Evolutionary conservation across 805 yeast species (phyloP), one percentile per base, ranked within the genome.

Genomic region (Henningerozyma blattae): DNA sequence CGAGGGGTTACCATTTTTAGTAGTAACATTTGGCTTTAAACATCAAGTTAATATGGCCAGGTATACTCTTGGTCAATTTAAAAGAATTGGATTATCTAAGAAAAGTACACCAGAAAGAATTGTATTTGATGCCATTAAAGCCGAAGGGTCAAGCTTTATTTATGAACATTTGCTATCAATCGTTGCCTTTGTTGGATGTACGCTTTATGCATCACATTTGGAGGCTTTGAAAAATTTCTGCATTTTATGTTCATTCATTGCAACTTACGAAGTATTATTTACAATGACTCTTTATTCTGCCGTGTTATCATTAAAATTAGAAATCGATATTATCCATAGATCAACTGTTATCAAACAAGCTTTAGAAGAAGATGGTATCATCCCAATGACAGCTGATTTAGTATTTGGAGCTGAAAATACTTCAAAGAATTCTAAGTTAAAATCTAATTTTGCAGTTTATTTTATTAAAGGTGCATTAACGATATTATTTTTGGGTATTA

Each of bases 1-100:
- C 37, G 96, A 89, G 61, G 96, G 96, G 22, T 61, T 89, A 30
- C 98, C 98, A 16, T 89, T 89, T 58, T 69, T 89, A 50, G 94
- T 89, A 16, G 85, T 94, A 15, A 77, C 85, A 4, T 74, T 89
- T 50, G 98, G 97, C 2, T 89, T 89, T 59, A 86, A 84, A 53
- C 81, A 83, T 54, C 85, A 87, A 49, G 71, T 84, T 15, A 65
- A 73, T 10, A 67, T 86, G 42, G 79, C 95, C 1, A 61, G 69
- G 15, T 69, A 72, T 30, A 76, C 78, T 17, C 49, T 72, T 46
- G 56, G 59, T 27, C 50, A 56, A 33, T 50, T 48, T 49, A 41
- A 52, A 48, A 46, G 45, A 36, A 44, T 54, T 32, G 60, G 58
- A 18, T 43, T 61, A 15, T 52, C 65, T 24, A 50, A 47, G 25